Base-by-base conservation (phyloP, 164 flowering plant genomes). In the Magnolia officinalis region DNA sequence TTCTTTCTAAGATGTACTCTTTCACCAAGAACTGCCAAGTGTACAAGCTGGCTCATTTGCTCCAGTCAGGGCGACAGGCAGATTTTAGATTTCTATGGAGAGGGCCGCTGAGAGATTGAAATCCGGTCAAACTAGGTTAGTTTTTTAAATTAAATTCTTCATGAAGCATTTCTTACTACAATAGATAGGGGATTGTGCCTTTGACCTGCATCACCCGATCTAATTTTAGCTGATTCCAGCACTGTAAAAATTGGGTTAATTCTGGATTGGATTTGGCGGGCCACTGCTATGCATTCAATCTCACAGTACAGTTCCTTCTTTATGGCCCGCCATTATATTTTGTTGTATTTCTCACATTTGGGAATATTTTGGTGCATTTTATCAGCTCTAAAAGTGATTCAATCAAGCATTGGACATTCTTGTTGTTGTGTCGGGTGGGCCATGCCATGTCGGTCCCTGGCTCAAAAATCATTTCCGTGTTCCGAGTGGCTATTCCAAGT, bases 71-170 rank as follows among this genome's bases (percentile, higher is more conserved):
- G 45, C 50, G 51, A 24, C 16, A 14, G 13, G 37, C 26, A 63
- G 24, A 37, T 31, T 75, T 58, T 69, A 10, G 45, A 58, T 68
- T 69, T 59, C 49, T 23, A 9, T 37, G 10, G 50, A 29, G 75
- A 50, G 51, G 13, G 67, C 67, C 19, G 67, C 59, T 72, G 75
- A 72, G 74, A 72, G 75, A 66, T 72, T 55, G 21, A 31, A 8
- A 19, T 58, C 14, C 7, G 13, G 10, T 4, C 7, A 10, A 37
- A 49, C 50, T 61, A 58, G 50, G 63, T 14, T 72, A 29, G 75
- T 10, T 72, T n/a, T 31, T 72, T 59, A 6, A n/a, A 29, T 72
- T 24, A 58, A 8, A 51, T 72, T 72, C 37, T 72, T 72, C 49
- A 20, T 13, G 67, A 29, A 59, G 67, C 9, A 8, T 52, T 29